A percentile compares a stretch with the other conserved stretches of the same genome.
Conservation (phyloP, 176 grass and related monocot species). For the Dendrocalamus sinicus region DNA sequence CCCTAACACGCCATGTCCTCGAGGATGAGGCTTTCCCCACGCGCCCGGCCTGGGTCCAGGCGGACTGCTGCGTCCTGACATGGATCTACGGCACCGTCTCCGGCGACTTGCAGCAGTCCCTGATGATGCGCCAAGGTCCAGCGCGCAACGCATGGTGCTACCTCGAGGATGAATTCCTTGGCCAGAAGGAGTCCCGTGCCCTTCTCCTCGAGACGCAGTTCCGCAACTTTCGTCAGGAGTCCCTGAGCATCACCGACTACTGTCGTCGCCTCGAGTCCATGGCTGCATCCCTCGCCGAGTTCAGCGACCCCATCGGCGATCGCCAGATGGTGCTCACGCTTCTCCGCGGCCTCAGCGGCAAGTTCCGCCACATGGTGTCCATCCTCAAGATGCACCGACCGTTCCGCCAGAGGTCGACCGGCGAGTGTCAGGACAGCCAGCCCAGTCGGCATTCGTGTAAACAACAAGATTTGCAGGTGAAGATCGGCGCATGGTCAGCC, state of each 20-base stretch:
- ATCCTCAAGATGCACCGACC: too few species aligned
- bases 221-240: not conserved
- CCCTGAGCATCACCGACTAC: not conserved
- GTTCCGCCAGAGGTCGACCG: too few species aligned
- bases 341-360: too few species aligned
- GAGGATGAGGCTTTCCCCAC: not conserved
- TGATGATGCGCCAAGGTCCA: not conserved
- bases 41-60: not conserved
- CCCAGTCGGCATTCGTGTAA: too few species aligned
- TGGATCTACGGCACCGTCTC: not conserved
- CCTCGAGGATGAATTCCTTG: not conserved
- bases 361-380: too few species aligned
- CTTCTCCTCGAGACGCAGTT: not conserved
- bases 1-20: not conserved
- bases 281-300: not conserved
- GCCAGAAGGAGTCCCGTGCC: not conserved
- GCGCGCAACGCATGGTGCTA: not conserved
- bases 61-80: not conserved
- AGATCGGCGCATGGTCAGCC: too few species aligned
- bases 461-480: too few species aligned
- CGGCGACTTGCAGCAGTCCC: not conserved
- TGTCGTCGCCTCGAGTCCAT: not conserved
- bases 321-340: too few species aligned
- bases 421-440: too few species aligned
- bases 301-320: too few species aligned